A percentile compares a stretch with the other conserved stretches of the same genome.
These are phyloP conservation scores for Symmetrospora coprosmae DNA, from an alignment of 768 basidiomycete species.

Conservation along the genomic window DNA sequence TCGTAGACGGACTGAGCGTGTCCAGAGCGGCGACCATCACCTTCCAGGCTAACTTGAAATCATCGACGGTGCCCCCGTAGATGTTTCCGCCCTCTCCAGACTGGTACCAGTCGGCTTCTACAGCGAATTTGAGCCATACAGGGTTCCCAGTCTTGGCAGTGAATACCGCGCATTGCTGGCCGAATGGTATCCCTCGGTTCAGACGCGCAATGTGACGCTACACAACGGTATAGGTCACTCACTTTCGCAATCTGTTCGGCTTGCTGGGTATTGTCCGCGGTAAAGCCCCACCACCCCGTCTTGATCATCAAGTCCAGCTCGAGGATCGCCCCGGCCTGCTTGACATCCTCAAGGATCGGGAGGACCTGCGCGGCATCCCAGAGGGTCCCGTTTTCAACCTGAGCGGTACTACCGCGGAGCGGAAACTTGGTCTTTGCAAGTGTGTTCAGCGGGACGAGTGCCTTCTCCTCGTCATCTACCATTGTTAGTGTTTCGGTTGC, in stretches of 20 bases:
- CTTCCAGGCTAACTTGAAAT: neutral
- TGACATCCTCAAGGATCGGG: neutral
- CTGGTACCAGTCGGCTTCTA: no score
- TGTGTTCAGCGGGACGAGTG: neutral
- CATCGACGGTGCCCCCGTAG: neutral
- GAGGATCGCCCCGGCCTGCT: neutral
- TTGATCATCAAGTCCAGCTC: neutral
- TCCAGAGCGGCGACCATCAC: neutral
- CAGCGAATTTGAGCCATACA: constrained; percentile 2
- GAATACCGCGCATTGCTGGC: neutral
- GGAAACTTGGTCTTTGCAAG: neutral
- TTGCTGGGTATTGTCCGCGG: neutral
- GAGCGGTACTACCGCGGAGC: neutral
- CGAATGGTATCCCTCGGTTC: no score
- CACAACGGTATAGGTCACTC: neutral
- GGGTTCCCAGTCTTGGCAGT: no score
- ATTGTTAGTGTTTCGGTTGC: no score
- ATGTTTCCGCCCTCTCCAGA: neutral
- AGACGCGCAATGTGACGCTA: neutral
- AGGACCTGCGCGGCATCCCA: neutral
- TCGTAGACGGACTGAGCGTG: neutral
- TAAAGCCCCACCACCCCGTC: neutral
- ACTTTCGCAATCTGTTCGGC: neutral
- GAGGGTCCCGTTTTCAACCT: neutral
- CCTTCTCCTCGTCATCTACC: no score